These are phyloP conservation scores for Psilocybe cubensis DNA, from an alignment of 768 basidiomycete species.

Conservation along the genomic window DNA sequence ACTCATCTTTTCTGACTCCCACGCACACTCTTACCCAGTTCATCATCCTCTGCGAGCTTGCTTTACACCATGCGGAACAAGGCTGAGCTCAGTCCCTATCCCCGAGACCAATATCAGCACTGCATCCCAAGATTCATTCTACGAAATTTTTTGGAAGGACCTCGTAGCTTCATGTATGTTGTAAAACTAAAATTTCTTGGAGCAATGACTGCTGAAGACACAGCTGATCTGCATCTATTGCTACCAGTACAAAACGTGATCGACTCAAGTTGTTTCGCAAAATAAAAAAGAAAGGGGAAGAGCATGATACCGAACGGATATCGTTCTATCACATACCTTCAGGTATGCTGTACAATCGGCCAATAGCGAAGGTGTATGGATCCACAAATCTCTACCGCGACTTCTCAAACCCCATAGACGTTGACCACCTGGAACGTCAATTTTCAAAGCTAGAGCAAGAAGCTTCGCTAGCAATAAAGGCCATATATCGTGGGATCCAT, in stretches of 20 bases:
- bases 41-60: neutral
- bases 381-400: constrained; percentile 30
- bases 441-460: constrained; percentile 30
- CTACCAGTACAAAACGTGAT: neutral
- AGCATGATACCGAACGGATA: constrained; percentile 9
- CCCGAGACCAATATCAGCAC: constrained; percentile 28
- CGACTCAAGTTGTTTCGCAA: constrained; percentile 5
- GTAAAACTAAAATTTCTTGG: neutral
- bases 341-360: constrained; percentile 13
- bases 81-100: neutral
- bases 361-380: constrained; percentile 22
- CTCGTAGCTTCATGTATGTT: neutral
- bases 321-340: constrained; percentile 25
- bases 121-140: constrained; percentile 34
- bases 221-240: neutral
- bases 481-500: constrained; percentile 14
- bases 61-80: neutral
- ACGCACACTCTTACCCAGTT: neutral
- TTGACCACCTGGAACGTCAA: constrained; percentile 31
- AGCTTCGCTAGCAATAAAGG: constrained; percentile 25
- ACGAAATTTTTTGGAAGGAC: constrained; percentile 22
- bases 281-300: constrained; percentile 2
- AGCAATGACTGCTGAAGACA: neutral
- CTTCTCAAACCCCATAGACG: constrained; percentile 17
- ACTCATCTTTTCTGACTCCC: neutral